Evolutionary conservation across 2,329 filamentous ascomycete genomes (phyloP).

Genomic region (Periconia digitata): DNA sequence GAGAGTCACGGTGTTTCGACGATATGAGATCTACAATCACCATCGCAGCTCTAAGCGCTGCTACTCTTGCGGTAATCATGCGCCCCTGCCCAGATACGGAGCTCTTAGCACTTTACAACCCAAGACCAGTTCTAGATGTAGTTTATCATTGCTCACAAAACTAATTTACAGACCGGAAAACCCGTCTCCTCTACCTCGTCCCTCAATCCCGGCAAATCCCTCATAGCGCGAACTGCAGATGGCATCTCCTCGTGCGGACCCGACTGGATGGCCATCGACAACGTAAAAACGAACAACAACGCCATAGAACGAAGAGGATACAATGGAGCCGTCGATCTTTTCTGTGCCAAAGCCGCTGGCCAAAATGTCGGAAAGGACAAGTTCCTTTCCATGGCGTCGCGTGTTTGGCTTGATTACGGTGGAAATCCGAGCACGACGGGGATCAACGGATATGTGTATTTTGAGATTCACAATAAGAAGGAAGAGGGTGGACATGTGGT

Average conservation of each 20-base stretch:
- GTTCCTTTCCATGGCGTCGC: constrained; percentile 12
- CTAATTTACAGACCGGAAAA: background rate
- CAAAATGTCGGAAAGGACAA: constrained; percentile 7
- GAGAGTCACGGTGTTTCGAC: too few species aligned
- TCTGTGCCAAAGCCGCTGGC: constrained; percentile 14
- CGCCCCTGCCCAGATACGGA: background rate
- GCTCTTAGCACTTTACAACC: background rate
- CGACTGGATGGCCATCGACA: constrained; percentile 11
- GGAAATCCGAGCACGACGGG: constrained; percentile 10
- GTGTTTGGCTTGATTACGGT: constrained; percentile 14
- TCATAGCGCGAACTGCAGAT: constrained; percentile 2
- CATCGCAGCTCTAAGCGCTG: background rate
- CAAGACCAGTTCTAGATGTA: background rate
- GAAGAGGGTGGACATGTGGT: constrained; percentile 8
- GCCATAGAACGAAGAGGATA: constrained; percentile 10
- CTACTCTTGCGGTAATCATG: background rate
- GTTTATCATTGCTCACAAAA: background rate
- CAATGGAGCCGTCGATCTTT: constrained; percentile 16
- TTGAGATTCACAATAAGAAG: constrained; percentile 20
- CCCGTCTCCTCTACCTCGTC: background rate
- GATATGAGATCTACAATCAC: background rate
- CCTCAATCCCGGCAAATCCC: background rate
- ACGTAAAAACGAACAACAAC: constrained; percentile 11
- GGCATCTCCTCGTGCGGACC: constrained; percentile 10
- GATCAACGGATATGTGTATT: constrained; percentile 17